Evolutionary conservation across 495 filamentous ascomycete species (phyloP).

Genomic region (Aspergillus egyptiacus): DNA sequence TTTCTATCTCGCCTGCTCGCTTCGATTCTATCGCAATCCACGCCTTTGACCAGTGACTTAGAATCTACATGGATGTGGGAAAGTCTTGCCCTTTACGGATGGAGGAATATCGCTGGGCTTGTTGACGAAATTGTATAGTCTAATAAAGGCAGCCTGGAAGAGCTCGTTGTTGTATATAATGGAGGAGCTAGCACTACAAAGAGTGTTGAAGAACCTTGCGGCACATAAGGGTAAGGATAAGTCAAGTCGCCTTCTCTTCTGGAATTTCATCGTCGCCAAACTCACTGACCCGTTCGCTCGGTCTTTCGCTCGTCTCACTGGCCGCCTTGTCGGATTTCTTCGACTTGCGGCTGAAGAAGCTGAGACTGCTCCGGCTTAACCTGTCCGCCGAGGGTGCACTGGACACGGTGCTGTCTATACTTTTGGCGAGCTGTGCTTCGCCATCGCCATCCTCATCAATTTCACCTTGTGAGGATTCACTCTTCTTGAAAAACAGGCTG

Average conservation of each 20-base stretch:
- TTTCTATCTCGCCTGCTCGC: too few species aligned
- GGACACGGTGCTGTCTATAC: slow-evolving; percentile 41
- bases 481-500: slow-evolving; percentile 58
- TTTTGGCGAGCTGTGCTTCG: slow-evolving; percentile 45
- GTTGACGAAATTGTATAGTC: background rate
- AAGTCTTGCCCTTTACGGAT: too few species aligned
- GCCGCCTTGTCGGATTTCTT: slow-evolving; percentile 41
- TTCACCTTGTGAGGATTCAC: slow-evolving; percentile 45
- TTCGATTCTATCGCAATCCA: too few species aligned
- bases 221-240: background rate
- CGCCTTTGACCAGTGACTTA: too few species aligned
- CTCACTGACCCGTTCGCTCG: slow-evolving; percentile 44
- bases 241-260: slow-evolving; percentile 18
- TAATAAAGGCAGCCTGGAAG: background rate
- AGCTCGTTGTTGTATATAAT: background rate
- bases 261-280: slow-evolving; percentile 43
- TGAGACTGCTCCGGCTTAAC: slow-evolving; percentile 41
- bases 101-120: too few species aligned
- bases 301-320: slow-evolving; percentile 42
- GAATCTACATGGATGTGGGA: background rate
- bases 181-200: background rate
- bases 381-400: slow-evolving; percentile 42
- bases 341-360: slow-evolving; percentile 48
- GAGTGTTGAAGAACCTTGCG: background rate
- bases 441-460: slow-evolving; percentile 42